Percentiles rank a stretch among this genome's conserved stretches.
Conservation (phyloP, 2,329 filamentous ascomycete genomes). For the Botryotinia calthae region DNA sequence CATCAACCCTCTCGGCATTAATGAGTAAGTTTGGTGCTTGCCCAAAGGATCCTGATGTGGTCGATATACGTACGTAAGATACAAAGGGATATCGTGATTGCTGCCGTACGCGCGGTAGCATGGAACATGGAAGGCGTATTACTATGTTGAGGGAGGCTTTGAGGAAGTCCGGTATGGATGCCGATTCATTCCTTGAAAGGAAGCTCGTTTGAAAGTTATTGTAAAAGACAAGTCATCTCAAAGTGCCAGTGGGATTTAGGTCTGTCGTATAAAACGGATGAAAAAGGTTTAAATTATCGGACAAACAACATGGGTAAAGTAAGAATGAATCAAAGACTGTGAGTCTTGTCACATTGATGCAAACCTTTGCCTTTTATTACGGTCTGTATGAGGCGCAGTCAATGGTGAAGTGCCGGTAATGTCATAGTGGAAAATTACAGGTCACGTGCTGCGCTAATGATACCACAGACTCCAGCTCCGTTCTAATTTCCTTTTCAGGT, state of each 20-base stretch:
- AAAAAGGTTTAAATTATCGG: no score
- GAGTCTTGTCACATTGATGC: neutral
- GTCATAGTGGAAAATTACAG: neutral
- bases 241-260: neutral
- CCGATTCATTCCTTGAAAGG: neutral
- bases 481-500: constrained; percentile 5
- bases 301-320: neutral
- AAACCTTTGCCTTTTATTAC: neutral
- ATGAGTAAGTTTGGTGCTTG: neutral
- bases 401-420: neutral
- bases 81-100: neutral
- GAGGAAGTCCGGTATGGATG: no score
- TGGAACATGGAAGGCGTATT: neutral
- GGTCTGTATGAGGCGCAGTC: neutral
- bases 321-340: neutral
- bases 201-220: neutral
- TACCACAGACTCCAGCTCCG: constrained; percentile 1
- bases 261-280: neutral
- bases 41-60: neutral
- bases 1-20: neutral
- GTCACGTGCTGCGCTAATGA: neutral
- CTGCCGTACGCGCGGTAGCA: neutral
- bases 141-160: neutral
- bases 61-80: neutral
- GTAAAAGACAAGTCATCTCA: neutral